Conservation (phyloP, 2,329 filamentous ascomycete genomes). For the Didymella lethalis region DNA sequence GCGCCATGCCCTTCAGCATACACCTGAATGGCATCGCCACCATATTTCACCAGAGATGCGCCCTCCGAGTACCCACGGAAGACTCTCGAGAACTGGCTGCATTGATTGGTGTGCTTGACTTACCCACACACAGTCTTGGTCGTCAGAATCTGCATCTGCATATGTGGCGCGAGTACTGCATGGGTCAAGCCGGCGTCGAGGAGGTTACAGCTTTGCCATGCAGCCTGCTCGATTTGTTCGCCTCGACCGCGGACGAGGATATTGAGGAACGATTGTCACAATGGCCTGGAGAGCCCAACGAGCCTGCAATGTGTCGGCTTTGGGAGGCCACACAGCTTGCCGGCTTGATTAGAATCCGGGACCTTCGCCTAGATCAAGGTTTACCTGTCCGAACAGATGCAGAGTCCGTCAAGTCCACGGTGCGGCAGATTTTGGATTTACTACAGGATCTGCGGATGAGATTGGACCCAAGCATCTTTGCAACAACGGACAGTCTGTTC, state of each 20-base stretch:
- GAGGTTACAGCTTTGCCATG: constrained; percentile 13
- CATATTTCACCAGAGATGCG: constrained; percentile 13
- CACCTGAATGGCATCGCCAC: constrained; percentile 19
- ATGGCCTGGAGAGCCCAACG: constrained; percentile 11
- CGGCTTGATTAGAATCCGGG: constrained; percentile 12
- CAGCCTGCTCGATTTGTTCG: constrained; percentile 15
- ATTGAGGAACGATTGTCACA: constrained; percentile 14
- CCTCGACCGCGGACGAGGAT: constrained; percentile 5
- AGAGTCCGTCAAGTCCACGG: background rate
- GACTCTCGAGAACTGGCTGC: constrained; percentile 12
- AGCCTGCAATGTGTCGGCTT: constrained; percentile 14
- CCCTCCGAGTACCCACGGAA: background rate
- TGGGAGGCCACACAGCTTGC: constrained; percentile 16
- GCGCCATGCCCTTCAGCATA: constrained; percentile 21
- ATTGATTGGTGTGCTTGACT: constrained; percentile 17
- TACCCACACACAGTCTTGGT: constrained; percentile 16
- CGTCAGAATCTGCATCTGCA: constrained; percentile 10
- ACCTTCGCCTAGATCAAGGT: constrained; percentile 2
- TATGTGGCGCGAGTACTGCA: constrained; percentile 17
- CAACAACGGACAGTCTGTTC: constrained; percentile 1
- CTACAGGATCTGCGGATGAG: constrained; percentile 9
- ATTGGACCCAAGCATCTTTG: constrained; percentile 3
- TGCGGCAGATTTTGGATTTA: constrained; percentile 2
- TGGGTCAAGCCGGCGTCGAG: constrained; percentile 11
- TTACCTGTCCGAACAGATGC: background rate